A percentile compares a stretch with the other conserved stretches of the same genome.
phyloP scores from a whole-genome alignment of 257 asterid species.

The Capsicum pubescens region DNA sequence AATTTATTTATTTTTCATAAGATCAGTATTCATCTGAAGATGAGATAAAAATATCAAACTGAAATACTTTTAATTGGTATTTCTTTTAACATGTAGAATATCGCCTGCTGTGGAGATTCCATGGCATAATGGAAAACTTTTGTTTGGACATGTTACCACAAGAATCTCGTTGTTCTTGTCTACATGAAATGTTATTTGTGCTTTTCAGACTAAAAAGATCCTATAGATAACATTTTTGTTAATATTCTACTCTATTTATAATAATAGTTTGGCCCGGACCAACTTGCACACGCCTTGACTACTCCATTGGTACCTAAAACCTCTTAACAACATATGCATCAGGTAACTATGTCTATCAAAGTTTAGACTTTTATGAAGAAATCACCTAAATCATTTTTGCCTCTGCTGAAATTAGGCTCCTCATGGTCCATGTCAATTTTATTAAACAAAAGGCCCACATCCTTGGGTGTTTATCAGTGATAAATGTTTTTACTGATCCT shows the following conservation, averaged over 20 bases:
- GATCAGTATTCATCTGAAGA: neutral
- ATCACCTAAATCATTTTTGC: neutral
- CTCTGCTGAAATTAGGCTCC: neutral
- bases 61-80: neutral
- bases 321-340: neutral
- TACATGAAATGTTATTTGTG: neutral
- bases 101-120: neutral
- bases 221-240: neutral
- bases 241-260: constrained; percentile 16
- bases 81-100: constrained; percentile 2
- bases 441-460: neutral
- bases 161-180: neutral
- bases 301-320: neutral
- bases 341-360: neutral
- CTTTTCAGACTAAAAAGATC: neutral
- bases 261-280: neutral
- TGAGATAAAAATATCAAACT: neutral
- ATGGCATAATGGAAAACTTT: neutral
- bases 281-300: neutral
- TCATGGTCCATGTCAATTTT: neutral
- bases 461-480: neutral
- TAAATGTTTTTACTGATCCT: neutral
- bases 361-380: constrained; percentile 8
- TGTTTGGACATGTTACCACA: constrained; percentile 9
- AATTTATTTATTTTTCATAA: neutral